Percentiles rank a stretch among this genome's conserved stretches.
Evolutionary conservation across 768 basidiomycete species (phyloP).

Genomic region (Phaeolepiota aurea): DNA sequence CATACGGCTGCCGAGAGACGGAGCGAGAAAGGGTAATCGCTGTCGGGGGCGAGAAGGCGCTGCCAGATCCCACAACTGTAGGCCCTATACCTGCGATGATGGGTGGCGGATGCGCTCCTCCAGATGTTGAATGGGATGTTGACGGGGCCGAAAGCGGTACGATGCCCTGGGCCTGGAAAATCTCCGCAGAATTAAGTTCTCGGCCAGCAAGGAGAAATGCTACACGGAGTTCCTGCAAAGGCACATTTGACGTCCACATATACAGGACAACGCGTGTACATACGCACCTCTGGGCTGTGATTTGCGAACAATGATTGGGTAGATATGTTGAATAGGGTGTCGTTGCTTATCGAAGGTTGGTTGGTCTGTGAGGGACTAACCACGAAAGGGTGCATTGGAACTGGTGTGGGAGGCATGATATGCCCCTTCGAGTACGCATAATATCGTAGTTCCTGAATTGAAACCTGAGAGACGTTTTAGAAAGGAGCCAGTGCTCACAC

Average conservation of each 20-base stretch:
- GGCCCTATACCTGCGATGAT: background rate
- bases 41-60: background rate
- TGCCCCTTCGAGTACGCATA: constrained; percentile 32
- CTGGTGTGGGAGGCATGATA: constrained; percentile 17
- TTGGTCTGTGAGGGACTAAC: background rate
- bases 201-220: constrained; percentile 1
- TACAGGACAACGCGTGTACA: no score
- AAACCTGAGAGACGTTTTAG: background rate
- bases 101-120: no score
- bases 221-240: background rate
- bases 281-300: constrained; percentile 41
- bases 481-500: constrained; percentile 7
- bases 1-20: background rate
- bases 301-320: constrained; percentile 26
- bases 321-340: constrained; percentile 26
- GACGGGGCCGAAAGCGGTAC: background rate
- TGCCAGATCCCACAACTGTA: no score
- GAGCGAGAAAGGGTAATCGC: background rate
- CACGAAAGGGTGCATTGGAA: constrained; percentile 9
- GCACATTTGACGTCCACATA: no score
- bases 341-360: constrained; percentile 11
- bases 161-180: background rate
- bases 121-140: background rate
- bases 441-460: constrained; percentile 31
- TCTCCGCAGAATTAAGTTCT: background rate